Percentiles rank a stretch among this genome's conserved stretches.
Evolutionary conservation across 2,329 filamentous ascomycete genomes (phyloP).

Genomic region (Beauveria scarabaeidicola): DNA sequence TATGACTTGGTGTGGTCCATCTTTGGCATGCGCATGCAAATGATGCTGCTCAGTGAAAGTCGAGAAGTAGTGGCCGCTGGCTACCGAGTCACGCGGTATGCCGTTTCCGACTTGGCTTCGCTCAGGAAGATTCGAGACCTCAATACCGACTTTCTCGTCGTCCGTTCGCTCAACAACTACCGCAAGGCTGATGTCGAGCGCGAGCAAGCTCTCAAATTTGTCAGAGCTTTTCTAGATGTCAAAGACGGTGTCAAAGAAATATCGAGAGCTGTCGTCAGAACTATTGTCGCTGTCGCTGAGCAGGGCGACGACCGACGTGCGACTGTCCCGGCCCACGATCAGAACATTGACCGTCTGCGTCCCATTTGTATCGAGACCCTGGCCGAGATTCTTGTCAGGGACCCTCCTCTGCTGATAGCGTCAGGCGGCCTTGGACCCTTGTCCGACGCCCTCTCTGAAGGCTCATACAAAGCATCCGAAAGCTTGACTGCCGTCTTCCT

Average conservation of each 20-base stretch:
- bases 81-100: slow-evolving; percentile 87
- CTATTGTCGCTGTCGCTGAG: slow-evolving; percentile 84
- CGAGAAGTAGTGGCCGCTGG: slow-evolving; percentile 92
- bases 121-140: slow-evolving; percentile 78
- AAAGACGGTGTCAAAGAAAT: slow-evolving; percentile 86
- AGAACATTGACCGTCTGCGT: slow-evolving; percentile 73
- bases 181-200: slow-evolving; percentile 94
- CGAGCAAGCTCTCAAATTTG: slow-evolving; percentile 94
- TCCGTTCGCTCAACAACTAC: slow-evolving; percentile 84
- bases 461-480: slow-evolving; percentile 85
- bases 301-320: slow-evolving; percentile 80
- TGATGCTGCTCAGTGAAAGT: slow-evolving; percentile 92
- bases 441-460: slow-evolving; percentile 87
- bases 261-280: slow-evolving; percentile 77
- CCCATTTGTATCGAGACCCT: slow-evolving; percentile 90
- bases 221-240: slow-evolving; percentile 89
- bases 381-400: slow-evolving; percentile 81
- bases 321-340: slow-evolving; percentile 58
- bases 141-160: slow-evolving; percentile 88
- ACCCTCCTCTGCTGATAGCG: slow-evolving; percentile 70
- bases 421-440: slow-evolving; percentile 78
- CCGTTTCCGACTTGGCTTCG: slow-evolving; percentile 85
- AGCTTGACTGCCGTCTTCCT: slow-evolving; percentile 82
- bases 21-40: slow-evolving; percentile 87
- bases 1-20: slow-evolving; percentile 95